Base-by-base conservation (phyloP, 208 protist genomes). In the Leishmania guyanensis region DNA sequence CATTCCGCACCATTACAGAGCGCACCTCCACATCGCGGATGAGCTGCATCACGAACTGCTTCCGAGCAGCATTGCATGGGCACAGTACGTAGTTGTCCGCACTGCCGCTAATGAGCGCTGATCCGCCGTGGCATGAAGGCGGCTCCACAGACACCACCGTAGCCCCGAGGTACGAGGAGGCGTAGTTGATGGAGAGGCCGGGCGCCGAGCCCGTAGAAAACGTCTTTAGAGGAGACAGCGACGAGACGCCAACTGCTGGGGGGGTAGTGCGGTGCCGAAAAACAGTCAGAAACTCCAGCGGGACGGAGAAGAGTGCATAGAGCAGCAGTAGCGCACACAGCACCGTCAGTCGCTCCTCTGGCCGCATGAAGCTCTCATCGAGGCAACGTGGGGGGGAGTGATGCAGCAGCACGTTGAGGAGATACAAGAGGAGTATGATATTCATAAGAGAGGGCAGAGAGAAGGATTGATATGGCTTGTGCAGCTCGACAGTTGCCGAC, bases 1-100 rank as follows among this genome's bases (percentile, higher is more conserved):
- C 65, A 39, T 80, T 75, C 33, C 68, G 77, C 77, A 80, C 26
- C 77, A 80, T 64, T 29, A 80, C 75, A 22, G 75, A 50, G n/a
- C 75, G 75, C 58, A 78, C 75, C 75, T 78, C 60, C 60, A 78
- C 75, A 70, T 78, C 75, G 39, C 75, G 54, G 60, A 78, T 78
- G 20, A 78, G 48, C 75, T 78, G 75, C 58, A 78, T 43, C 20
- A 70, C 60, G 12, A 78, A 78, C 46, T 78, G 75, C 75, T 78
- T 78, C 39, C 75, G 58, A 50, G 75, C 46, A 17, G 75, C 75
- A 56, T 53, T 62, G n/a, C 75, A 78, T 20, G 75, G 75, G 60
- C 75, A 78, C 39, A 78, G 62, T 62, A 78, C 75, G 48, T 78
- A 78, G 16, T 60, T 78, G 36, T 78, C 62, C n/a, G 39, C 58